Percentiles rank a stretch among this genome's conserved stretches.
Evolutionary conservation across 441 rosid species (phyloP).

Genomic region (Manihot esculenta): DNA sequence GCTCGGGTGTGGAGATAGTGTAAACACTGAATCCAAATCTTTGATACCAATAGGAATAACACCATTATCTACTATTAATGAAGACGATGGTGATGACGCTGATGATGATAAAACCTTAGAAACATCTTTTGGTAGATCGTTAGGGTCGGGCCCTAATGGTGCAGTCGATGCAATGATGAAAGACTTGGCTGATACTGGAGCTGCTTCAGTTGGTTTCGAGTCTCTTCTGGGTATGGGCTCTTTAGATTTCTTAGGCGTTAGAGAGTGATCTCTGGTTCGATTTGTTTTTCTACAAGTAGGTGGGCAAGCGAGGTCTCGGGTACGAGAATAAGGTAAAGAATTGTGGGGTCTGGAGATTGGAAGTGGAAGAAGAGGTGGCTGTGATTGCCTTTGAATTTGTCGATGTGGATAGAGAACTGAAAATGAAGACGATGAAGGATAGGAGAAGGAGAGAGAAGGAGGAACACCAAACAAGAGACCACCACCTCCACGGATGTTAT

Average conservation of each 20-base stretch:
- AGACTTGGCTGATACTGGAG: neutral
- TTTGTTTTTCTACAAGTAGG: constrained; percentile 30
- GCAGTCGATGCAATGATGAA: constrained; percentile 13
- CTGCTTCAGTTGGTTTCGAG: neutral
- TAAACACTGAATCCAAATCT: constrained; percentile 42
- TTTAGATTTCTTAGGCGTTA: constrained; percentile 38
- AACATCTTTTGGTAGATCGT: constrained; percentile 48
- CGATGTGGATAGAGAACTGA: constrained; percentile 12
- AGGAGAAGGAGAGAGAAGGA: constrained; percentile 33
- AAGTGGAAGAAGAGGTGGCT: constrained; percentile 85
- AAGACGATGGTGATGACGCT: neutral
- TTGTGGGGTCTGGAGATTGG: constrained; percentile 38
- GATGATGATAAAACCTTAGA: constrained; percentile 17
- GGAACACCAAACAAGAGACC: constrained; percentile 33
- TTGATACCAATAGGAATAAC: neutral
- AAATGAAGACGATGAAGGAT: constrained; percentile 23
- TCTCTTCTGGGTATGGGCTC: constrained; percentile 18
- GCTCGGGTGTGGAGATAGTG: constrained; percentile 82
- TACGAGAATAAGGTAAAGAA: constrained; percentile 38
- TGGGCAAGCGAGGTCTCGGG: constrained; percentile 7
- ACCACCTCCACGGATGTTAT: constrained; percentile 17
- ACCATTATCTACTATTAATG: constrained; percentile 17
- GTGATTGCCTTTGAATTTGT: constrained; percentile 17
- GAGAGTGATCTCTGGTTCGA: constrained; percentile 35
- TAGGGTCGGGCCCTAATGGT: constrained; percentile 47